These are phyloP conservation scores for Saccharomycopsis sp. DNA, from an alignment of 805 yeast genomes.

Conservation along the genomic window DNA sequence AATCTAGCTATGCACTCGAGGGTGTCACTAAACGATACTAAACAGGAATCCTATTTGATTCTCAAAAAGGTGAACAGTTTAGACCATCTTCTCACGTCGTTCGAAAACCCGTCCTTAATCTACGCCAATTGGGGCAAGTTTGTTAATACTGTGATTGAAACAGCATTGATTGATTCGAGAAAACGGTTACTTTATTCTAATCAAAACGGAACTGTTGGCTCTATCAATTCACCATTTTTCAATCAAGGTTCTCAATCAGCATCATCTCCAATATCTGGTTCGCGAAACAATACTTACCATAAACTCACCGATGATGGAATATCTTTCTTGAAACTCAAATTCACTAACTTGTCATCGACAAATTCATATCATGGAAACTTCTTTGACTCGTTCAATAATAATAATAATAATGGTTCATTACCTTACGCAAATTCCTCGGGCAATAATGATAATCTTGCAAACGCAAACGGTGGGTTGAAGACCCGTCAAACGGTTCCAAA, in stretches of 20 bases:
- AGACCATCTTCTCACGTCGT: conserved; percentile 23
- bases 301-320: conserved; percentile 18
- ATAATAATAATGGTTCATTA: not conserved
- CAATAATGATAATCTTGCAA: not conserved
- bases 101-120: conserved; percentile 22
- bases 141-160: conserved; percentile 10
- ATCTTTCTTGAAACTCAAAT: conserved; percentile 10
- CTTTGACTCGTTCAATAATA: not conserved
- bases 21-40: conserved; percentile 14
- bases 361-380: not conserved
- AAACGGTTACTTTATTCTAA: conserved; percentile 15
- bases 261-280: not conserved
- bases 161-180: conserved; percentile 11
- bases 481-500: conserved; percentile 18
- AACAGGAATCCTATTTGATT: conserved; percentile 18
- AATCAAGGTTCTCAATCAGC: too few species aligned
- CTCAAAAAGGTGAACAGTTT: conserved; percentile 23
- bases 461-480: not conserved
- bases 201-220: not conserved
- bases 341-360: not conserved
- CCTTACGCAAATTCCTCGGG: not conserved
- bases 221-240: not conserved
- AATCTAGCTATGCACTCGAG: conserved; percentile 18
- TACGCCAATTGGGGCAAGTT: conserved; percentile 20
- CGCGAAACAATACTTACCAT: not conserved